Evolutionary conservation across 306 rosid species (phyloP).

Genomic region (Cyamopsis tetragonoloba): DNA sequence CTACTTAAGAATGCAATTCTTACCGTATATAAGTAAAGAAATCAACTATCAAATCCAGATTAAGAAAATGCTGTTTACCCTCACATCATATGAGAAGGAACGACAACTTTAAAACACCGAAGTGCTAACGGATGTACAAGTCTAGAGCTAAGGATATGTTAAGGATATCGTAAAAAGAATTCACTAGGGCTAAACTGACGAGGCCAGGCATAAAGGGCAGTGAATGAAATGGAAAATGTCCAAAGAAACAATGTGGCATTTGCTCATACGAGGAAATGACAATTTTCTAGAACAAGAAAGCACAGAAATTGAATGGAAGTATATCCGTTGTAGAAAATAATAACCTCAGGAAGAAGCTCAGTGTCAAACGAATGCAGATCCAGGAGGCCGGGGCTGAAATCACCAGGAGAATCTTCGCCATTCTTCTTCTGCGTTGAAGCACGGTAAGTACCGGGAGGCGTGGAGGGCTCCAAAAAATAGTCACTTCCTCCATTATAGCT

Average conservation of each 20-base stretch:
- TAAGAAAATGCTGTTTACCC: background rate
- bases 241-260: background rate
- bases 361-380: conserved; percentile 97
- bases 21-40: background rate
- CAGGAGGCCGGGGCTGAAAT: conserved; percentile 91
- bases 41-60: background rate
- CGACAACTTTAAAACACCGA: background rate
- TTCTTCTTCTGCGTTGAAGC: conserved; percentile 44
- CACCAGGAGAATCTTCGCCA: conserved; percentile 67
- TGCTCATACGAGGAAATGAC: background rate
- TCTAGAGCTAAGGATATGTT: background rate
- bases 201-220: too few species aligned
- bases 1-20: background rate
- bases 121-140: background rate
- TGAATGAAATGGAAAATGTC: background rate
- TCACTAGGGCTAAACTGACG: background rate
- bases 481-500: conserved; percentile 61
- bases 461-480: conserved; percentile 68
- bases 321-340: background rate
- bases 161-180: background rate
- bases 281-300: background rate
- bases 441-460: conserved; percentile 67
- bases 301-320: background rate
- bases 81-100: background rate
- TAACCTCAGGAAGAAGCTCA: conserved; percentile 88